phyloP scores from a whole-genome alignment of 1,284 basidiomycete genomes.

The Heterobasidion parviporum region DNA sequence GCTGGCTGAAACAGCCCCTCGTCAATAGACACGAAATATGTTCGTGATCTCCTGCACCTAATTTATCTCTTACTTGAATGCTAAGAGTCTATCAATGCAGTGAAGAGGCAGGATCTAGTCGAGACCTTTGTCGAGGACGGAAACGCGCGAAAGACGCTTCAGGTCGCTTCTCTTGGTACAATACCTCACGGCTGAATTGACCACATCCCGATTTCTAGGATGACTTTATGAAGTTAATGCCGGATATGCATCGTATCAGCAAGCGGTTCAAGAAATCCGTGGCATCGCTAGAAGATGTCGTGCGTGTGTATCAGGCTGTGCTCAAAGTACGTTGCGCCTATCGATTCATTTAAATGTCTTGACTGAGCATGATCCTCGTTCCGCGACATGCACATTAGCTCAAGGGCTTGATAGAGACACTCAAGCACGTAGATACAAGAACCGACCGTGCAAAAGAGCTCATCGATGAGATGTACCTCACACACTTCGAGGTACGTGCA shows the following conservation, averaged over 20 bases:
- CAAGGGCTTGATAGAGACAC: conserved; percentile 63
- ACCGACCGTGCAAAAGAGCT: conserved; percentile 42
- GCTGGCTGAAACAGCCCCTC: conserved; percentile 96
- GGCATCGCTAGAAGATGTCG: conserved; percentile 90
- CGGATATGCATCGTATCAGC: conserved; percentile 88
- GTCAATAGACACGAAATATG: conserved; percentile 92
- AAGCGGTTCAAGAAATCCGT: conserved; percentile 87
- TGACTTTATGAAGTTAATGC: conserved; percentile 85
- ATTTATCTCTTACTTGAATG: conserved; percentile 5
- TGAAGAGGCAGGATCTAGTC: conserved; percentile 80
- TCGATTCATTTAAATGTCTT: not conserved
- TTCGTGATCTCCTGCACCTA: conserved; percentile 30
- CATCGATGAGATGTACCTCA: conserved; percentile 62
- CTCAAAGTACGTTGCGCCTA: conserved; percentile 33
- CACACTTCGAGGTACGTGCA: conserved; percentile 44
- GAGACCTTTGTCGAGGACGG: conserved; percentile 82
- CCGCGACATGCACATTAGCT: conserved; percentile 37
- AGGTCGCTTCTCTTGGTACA: conserved; percentile 36
- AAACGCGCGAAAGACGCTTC: conserved; percentile 62
- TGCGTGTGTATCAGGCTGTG: conserved; percentile 91
- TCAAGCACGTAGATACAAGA: conserved; percentile 45
- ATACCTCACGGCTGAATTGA: not conserved
- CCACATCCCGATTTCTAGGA: conserved; percentile 39
- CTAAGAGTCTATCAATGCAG: conserved; percentile 27
- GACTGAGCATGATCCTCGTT: not conserved